Evolutionary conservation across 2,329 filamentous ascomycete species (phyloP), one percentile per base, ranked within the genome.

Genomic region (Diplodia sapinea): DNA sequence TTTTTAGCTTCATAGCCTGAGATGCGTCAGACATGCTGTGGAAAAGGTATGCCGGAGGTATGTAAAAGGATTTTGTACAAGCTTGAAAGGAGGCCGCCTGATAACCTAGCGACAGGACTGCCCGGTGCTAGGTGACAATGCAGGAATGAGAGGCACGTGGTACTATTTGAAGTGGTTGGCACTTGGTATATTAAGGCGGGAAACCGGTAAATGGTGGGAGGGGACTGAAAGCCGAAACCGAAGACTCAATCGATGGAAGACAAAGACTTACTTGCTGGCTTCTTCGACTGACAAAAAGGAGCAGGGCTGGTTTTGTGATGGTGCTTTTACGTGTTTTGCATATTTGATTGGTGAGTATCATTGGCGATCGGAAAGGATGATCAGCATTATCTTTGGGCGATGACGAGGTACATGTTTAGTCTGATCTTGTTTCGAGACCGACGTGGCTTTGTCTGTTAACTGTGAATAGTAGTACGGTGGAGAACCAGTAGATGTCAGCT

Each of bases 11-110:
- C n/a, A n/a, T n/a, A n/a, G n/a, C n/a, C n/a, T n/a, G n/a, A n/a
- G n/a, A n/a, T n/a, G n/a, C n/a, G n/a, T n/a, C n/a, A n/a, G n/a
- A n/a, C n/a, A 43, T 43, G 15, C 17, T 43, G 17, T 8, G 5
- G 15, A 3, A 5, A 8, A 43, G 1, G 2, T 1, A 17, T 8
- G 0, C 5, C 17, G 6, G 4, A 43, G 7, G 40, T 43, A 43
- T 8, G 31, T n/a, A 33, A 8, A 6, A 8, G n/a, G 15, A 5
- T 3, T 43, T n/a, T n/a, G n/a, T 43, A 43, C 1, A 17, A 43
- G 0, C 2, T 17, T n/a, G 1, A 8, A 43, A 17, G 40, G 6
- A 6, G 40, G 6, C 5, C 7, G 0, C 6, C 1, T n/a, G 17
- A 2, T 7, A 6, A 43, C n/a, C 40, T 8, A 7, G 40, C 15